phyloP scores from a whole-genome alignment of 257 asterid species.

The Ajuga chamaepitys region DNA sequence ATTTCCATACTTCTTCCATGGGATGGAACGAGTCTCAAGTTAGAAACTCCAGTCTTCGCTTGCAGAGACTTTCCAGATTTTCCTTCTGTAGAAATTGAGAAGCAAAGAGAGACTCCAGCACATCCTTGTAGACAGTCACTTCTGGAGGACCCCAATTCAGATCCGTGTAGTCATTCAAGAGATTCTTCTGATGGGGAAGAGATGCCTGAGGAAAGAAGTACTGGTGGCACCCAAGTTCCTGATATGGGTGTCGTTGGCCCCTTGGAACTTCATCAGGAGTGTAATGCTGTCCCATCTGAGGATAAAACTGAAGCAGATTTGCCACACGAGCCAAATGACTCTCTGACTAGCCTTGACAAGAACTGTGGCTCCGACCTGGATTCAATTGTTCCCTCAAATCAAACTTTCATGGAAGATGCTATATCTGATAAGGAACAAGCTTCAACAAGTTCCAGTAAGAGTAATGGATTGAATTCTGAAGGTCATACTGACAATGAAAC shows the following conservation, averaged over 20 bases:
- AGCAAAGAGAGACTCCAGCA: conserved; percentile 8
- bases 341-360: conserved; percentile 18
- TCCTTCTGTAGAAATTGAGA: conserved; percentile 24
- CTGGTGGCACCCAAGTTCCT: conserved; percentile 27
- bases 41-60: conserved; percentile 18
- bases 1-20: conserved; percentile 10
- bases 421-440: conserved; percentile 27
- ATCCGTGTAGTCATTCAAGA: conserved; percentile 13
- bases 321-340: conserved; percentile 21
- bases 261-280: conserved; percentile 22
- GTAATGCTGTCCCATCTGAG: conserved; percentile 11
- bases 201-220: conserved; percentile 20
- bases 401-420: conserved; percentile 13
- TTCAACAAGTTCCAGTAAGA: conserved; percentile 14
- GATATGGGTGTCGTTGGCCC: conserved; percentile 10
- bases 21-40: conserved; percentile 19
- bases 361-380: conserved; percentile 14
- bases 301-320: conserved; percentile 20
- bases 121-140: conserved; percentile 15
- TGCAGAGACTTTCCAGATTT: conserved; percentile 22
- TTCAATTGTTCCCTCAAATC: conserved; percentile 14
- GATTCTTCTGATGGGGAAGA: conserved; percentile 21
- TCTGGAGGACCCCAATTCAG: conserved; percentile 23
- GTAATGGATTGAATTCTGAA: conserved; percentile 17
- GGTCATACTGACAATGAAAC: conserved; percentile 25